Base-by-base conservation (phyloP, 1,284 basidiomycete genomes). In the Thelephora terrestris region DNA sequence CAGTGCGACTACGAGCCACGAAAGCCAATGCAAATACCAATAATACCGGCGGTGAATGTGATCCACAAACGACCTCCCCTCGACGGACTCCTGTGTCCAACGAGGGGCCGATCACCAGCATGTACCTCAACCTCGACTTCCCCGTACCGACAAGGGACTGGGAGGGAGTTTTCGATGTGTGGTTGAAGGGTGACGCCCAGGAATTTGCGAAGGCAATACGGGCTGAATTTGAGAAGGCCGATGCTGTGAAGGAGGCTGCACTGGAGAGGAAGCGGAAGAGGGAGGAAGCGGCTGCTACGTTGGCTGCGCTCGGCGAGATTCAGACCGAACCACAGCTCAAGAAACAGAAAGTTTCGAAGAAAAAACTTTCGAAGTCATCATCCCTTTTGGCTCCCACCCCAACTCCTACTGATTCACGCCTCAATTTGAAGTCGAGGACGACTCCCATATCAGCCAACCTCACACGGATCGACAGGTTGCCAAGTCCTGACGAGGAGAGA, bases 121-220 rank as follows among this genome's bases (percentile, higher is more conserved):
- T 96, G 18, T 91, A 91, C 63, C 71, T 96, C 52, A 96, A 96
- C 65, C 71, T 91, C 49, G 91, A 96, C 58, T 91, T 93, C 58
- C 93, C 93, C 0, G 77, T 82, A 12, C 89, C 89, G 9, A 81
- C 81, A 6, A 74, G 80, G 46, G 89, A 93, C 56, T 96, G 91
- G 91, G 84, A 89, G 54, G 88, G 82, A 20, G 83, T 93, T 2
- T 96, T 97, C 58, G 92, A 97, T 64, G 76, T 82, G 24, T 97
- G 91, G 90, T 65, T 93, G 43, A 81, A 91, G 57, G 91, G 92
- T 3, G 91, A 97, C 60, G 82, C 91, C 3, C 93, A 96, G 64
- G 61, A 61, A 21, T 91, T 93, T 63, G 85, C 86, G 2, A 64
- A 66, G 37, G 63, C 76, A 55, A 60, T 86, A 50, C 71, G 70